Base-by-base conservation (phyloP, 1,139 yeast genomes). In the Schizosaccharomyces versatilis region DNA sequence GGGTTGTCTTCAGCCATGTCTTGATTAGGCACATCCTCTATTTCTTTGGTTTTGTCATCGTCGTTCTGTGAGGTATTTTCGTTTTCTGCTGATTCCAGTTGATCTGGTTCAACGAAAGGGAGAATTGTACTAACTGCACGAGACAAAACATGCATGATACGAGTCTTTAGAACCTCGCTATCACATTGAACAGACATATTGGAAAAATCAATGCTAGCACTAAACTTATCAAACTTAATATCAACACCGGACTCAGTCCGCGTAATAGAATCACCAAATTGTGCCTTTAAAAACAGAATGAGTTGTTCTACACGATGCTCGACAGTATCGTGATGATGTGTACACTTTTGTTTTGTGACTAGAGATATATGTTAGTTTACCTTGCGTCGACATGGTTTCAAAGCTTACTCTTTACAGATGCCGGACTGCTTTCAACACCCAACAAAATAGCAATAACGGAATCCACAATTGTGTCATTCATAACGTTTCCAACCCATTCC, bases 381-480 rank as follows among this genome's bases (percentile, higher is more conserved):
- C 9, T 44, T 44, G 36, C 24, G 7, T 39, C 6, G 14, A 39
- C 2, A 3, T 39, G 12, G 14, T 3, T 12, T 14, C 3, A 12
- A 44, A 2, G 24, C 49, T 8, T 44, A 44, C 49, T 67, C 64
- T 86, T 90, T 36, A 90, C 95, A 5, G 96, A 84, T 0, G 95
- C 94, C 2, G 96, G 96, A 0, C 95, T 81, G 0, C 95, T 81
- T 65, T 90, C 98, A 49, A 90, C 93, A 49, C 95, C 84, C 66
- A 90, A 75, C 41, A 90, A 69, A 51, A 90, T 85, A 0, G 96
- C 95, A 58, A 93, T 76, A 1, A 86, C 84, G 49, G 96, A 81
- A 64, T 90, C 99, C 0, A 98, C 98, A 61, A 90, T 77, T 0
- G 96, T 82, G 63, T 90, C 98, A 56, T 85, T 88, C 72, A 86